Percentiles rank a stretch among this genome's conserved stretches.
Evolutionary conservation across 305 asterid species (phyloP).

Genomic region (Fraxinus platypoda): DNA sequence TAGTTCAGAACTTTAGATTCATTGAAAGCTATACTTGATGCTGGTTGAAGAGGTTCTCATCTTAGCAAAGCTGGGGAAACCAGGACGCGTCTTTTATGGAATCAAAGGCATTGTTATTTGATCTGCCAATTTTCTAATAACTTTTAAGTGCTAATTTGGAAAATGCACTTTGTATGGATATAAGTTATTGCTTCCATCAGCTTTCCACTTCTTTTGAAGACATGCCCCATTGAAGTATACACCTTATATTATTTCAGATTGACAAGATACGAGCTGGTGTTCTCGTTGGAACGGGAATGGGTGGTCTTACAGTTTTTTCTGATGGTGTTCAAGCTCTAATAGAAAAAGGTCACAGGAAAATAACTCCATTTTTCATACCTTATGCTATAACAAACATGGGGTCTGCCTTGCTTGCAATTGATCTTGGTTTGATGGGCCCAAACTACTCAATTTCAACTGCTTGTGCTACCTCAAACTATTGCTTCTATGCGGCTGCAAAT

Average conservation of each 20-base stretch:
- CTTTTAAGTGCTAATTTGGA: neutral
- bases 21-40: neutral
- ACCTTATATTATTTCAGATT: constrained; percentile 43
- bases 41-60: neutral
- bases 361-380: constrained; percentile 86
- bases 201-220: neutral
- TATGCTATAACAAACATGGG: constrained; percentile 87
- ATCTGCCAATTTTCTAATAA: neutral
- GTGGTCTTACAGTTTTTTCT: constrained; percentile 76
- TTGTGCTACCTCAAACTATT: constrained; percentile 85
- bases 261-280: constrained; percentile 80
- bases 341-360: constrained; percentile 69
- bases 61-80: neutral
- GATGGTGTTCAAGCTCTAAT: constrained; percentile 69
- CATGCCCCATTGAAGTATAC: neutral
- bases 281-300: constrained; percentile 82
- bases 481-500: constrained; percentile 86
- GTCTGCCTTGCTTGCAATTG: constrained; percentile 83
- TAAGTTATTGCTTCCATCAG: neutral
- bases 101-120: neutral
- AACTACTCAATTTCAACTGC: constrained; percentile 87
- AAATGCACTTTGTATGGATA: neutral
- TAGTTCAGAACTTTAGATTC: neutral
- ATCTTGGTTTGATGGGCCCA: constrained; percentile 87
- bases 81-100: neutral